Conservation (phyloP, 2,329 filamentous ascomycete genomes). For the Ascocoryne sarcoides region DNA sequence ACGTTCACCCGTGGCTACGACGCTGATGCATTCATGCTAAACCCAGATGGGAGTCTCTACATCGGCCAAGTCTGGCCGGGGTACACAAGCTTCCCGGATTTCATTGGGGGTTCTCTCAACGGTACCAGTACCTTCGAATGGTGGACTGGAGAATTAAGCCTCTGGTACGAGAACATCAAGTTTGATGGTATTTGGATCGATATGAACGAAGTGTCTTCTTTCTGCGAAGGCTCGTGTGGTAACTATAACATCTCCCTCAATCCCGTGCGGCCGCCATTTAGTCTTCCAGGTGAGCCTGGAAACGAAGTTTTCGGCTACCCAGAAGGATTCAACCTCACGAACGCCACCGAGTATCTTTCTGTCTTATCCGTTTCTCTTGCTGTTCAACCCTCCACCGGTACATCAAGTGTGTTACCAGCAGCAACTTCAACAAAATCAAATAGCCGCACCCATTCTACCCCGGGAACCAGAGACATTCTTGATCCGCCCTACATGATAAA, state of each 20-base stretch:
- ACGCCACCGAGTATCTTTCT: constrained; percentile 55
- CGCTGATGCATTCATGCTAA: constrained; percentile 44
- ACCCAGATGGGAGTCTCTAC: constrained; percentile 47
- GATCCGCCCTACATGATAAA: constrained; percentile 71
- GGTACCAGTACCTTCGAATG: constrained; percentile 54
- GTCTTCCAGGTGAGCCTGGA: constrained; percentile 55
- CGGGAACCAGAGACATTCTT: constrained; percentile 58
- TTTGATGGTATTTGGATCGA: constrained; percentile 50
- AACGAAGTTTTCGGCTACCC: constrained; percentile 53
- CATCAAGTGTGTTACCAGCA: constrained; percentile 27
- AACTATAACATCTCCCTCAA: constrained; percentile 55
- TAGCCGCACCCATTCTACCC: constrained; percentile 50
- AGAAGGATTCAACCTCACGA: constrained; percentile 61
- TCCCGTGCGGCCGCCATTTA: constrained; percentile 58
- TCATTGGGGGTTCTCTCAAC: constrained; percentile 52
- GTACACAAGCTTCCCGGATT: constrained; percentile 61
- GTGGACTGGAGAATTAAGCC: constrained; percentile 56
- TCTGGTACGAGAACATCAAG: constrained; percentile 43
- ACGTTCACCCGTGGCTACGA: constrained; percentile 54
- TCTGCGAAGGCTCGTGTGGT: constrained; percentile 66
- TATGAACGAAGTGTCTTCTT: constrained; percentile 52
- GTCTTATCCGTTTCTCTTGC: constrained; percentile 43
- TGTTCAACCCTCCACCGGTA: constrained; percentile 35
- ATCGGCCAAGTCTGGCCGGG: constrained; percentile 68
- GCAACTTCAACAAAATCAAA: constrained; percentile 34